phyloP scores from a whole-genome alignment of 306 rosid species.

The Senna siamea region DNA sequence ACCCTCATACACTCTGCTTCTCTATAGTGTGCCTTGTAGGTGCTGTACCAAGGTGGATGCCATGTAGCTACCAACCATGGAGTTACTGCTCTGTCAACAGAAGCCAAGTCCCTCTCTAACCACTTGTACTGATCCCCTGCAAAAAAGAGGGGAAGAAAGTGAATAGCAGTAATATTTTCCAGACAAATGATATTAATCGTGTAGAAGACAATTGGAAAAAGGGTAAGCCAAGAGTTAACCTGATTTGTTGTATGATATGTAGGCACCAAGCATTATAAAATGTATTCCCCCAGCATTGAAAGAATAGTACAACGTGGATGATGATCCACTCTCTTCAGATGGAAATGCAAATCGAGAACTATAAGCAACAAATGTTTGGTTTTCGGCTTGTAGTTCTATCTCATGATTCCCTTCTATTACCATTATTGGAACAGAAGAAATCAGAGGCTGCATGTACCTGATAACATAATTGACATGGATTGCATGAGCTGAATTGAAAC shows the following conservation, averaged over 20 bases:
- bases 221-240: slow-evolving; percentile 45
- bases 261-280: slow-evolving; percentile 84
- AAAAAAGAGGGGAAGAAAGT: slow-evolving; percentile 10
- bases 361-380: slow-evolving; percentile 73
- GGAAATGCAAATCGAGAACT: slow-evolving; percentile 88
- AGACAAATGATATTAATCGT: not conserved
- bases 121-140: slow-evolving; percentile 83
- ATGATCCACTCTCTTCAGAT: slow-evolving; percentile 79
- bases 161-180: not conserved
- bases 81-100: slow-evolving; percentile 72
- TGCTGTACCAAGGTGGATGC: slow-evolving; percentile 97
- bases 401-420: slow-evolving; percentile 94
- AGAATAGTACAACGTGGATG: slow-evolving; percentile 77
- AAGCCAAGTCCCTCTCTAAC: slow-evolving; percentile 80
- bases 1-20: slow-evolving; percentile 95
- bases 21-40: slow-evolving; percentile 79
- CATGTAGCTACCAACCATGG: slow-evolving; percentile 94
- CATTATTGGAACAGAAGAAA: slow-evolving; percentile 82
- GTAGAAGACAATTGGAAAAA: slow-evolving; percentile 23
- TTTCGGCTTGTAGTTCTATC: slow-evolving; percentile 71
- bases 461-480: slow-evolving; percentile 6
- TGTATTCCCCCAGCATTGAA: slow-evolving; percentile 94
- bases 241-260: slow-evolving; percentile 59
- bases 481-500: slow-evolving; percentile 15
- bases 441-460: slow-evolving; percentile 86